phyloP scores from a whole-genome alignment of 1,284 basidiomycete genomes.

The Leccinum subfulvum region DNA sequence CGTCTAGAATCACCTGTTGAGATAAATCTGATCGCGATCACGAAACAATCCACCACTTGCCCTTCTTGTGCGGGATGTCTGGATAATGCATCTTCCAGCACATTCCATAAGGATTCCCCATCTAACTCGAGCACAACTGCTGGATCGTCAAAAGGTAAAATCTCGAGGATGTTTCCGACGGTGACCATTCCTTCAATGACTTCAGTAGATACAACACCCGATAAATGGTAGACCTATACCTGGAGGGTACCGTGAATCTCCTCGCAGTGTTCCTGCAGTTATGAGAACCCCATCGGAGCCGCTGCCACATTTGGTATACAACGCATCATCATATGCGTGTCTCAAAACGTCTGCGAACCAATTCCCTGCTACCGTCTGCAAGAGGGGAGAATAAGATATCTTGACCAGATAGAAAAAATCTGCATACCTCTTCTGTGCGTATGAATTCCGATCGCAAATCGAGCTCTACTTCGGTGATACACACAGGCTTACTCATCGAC shows the following conservation, averaged over 20 bases:
- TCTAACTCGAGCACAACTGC: slow-evolving; percentile 82
- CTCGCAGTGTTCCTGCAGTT: slow-evolving; percentile 82
- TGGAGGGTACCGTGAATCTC: slow-evolving; percentile 83
- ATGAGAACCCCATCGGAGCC: slow-evolving; percentile 79
- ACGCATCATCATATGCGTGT: slow-evolving; percentile 82
- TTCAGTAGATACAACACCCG: slow-evolving; percentile 1
- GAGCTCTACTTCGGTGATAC: slow-evolving; percentile 66
- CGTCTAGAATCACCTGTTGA: slow-evolving; percentile 49
- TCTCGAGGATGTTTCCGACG: slow-evolving; percentile 83
- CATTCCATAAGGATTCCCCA: slow-evolving; percentile 79
- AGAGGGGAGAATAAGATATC: background rate
- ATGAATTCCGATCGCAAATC: slow-evolving; percentile 80
- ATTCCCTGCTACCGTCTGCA: slow-evolving; percentile 78
- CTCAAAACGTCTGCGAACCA: slow-evolving; percentile 88
- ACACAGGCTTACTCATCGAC: slow-evolving; percentile 72
- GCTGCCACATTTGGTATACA: slow-evolving; percentile 57
- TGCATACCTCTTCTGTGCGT: slow-evolving; percentile 62
- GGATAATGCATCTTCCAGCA: slow-evolving; percentile 71
- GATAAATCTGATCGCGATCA: background rate
- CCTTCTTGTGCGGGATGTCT: slow-evolving; percentile 94
- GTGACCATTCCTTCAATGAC: slow-evolving; percentile 61
- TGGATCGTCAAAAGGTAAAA: slow-evolving; percentile 88
- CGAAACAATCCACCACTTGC: slow-evolving; percentile 37
- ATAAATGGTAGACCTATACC: slow-evolving; percentile 41
- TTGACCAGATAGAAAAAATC: background rate